Evolutionary conservation across 2,329 filamentous ascomycete genomes (phyloP), one percentile per base, ranked within the genome.

Genomic region (Stagonosporopsis chrysanthemi): DNA sequence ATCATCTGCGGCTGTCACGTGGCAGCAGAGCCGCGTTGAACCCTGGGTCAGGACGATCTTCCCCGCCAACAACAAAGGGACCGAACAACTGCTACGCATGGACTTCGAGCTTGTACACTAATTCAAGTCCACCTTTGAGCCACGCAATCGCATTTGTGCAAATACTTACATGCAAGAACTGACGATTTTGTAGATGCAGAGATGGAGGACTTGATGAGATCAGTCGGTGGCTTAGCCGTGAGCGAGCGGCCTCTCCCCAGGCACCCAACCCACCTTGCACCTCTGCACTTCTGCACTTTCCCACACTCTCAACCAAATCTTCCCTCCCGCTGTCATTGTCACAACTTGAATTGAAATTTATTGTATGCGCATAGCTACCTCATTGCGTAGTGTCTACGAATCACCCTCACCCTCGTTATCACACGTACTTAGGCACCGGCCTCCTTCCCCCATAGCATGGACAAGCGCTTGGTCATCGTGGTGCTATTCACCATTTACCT

Each of bases 401-500:
- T 26, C 19, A 19, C 19, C 23, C 44, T 38, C 56, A 53, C 58
- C 53, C 47, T 62, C 54, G 47, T 62, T 59, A 56, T 51, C 63
- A 42, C 44, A 46, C 9, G 7, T 19, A 44, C 23, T 58, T 51
- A 72, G 71, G 68, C 69, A 70, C 17, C 67, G 23, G 66, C 26
- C 52, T 52, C 36, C 29, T 26, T 24, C 36, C 46, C 39, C 51
- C 48, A 52, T 59, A 73, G 65, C 60, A 75, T 76, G 73, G 61
- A 60, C 63, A 67, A 56, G 52, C 63, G 69, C 53, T 60, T 75
- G 26, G 42, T 70, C 9, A 23, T 71, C 53, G 60, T 63, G 50
- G 58, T 74, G 49, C 49, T 74, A 11, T 45, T 74, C 40, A 53
- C 67, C 45, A 56, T 75, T 23, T 56, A 72, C 14, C 56, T 71